Evolutionary conservation across 257 asterid species (phyloP), one percentile per base, ranked within the genome.

Genomic region (Cinchona pubescens): DNA sequence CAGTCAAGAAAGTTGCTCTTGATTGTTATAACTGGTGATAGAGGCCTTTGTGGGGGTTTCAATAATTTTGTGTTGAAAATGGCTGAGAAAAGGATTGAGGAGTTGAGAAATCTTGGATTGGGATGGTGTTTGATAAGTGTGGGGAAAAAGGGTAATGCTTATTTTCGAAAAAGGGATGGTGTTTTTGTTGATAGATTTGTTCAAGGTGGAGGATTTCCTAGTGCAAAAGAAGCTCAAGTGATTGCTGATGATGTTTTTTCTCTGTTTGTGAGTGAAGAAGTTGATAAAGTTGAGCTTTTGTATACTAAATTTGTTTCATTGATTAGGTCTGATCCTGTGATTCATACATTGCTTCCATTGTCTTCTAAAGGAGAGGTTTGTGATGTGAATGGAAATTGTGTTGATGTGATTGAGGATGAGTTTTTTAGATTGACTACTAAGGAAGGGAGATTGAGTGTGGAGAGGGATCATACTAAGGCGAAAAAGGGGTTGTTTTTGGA

Each of bases 11-110:
- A 74, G 96, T 94, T 73, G 98, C 93, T 9, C 87, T 94, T 5
- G 97, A n/a, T 94, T 7, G 98, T 94, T 8, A 91, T 91, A 25
- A 94, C 98, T 0, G 98, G 97, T 7, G 98, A 94, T 61, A 91
- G 98, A 16, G 98, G 98, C 8, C 94, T 93, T 19, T 91, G 98
- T 56, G 97, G 98, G 23, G 96, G 91, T 12, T 93, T 88, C 86
- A 93, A 91, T 75, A 93, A 90, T 62, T 21, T 14, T 6, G 70
- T 93, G 79, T 69, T 93, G 71, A 89, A 89, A 48, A 93, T 91
- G 69, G 96, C 96, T 2, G 97, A 89, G 78, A 5, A 35, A 7
- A 80, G 97, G 18, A 90, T 93, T 12, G 46, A 3, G 30, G 96
- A 94, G 8, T 75, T 91, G 75, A 89, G 83, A 76, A 42, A 4